Evolutionary conservation across 23 red algal species (phyloP), one percentile per base, ranked within the genome.

Genomic region (Gracilaria caudata): DNA sequence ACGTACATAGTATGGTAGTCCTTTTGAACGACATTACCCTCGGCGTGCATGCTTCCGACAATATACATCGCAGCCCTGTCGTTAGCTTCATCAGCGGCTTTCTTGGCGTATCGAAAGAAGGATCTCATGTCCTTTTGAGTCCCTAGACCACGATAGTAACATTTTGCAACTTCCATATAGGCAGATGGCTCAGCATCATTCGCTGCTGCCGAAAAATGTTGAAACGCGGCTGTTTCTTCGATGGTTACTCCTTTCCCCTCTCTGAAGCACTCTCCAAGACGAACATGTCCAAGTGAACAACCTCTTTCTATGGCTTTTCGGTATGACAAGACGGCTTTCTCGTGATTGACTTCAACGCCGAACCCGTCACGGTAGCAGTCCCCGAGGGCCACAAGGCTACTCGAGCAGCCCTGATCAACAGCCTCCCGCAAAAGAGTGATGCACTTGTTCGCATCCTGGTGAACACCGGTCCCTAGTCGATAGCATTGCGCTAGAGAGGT

Each of bases 291-390:
- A 2, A 40, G 23, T 23, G 53, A 34, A 34, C 51, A 61, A 57
- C 74, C 74, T 35, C 33, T 29, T 16, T 77, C 85, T 32, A 61
- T 54, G 3, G 85, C 85, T 60, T 37, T 35, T 78, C 74, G n/a
- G 43, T 89, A 89, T 38, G 45, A 79, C 3, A 23, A 10, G 33
- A 89, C 73, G 36, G 85, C 85, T 12, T 43, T 36, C 4, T 49
- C 56, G 16, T 59, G 28, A 78, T 78, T 26, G 29, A 75, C 57
- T 45, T 79, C 32, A 46, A 89, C 85, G 17, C 85, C 85, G 24
- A 78, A 54, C 2, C 85, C 85, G 59, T 77, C 72, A 26, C 55
- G 64, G 37, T 77, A 68, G 29, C 68, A 89, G 32, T 89, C 85
- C 17, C 63, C 85, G 10, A 89, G 51, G 24, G 51, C 72, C 12